These are phyloP conservation scores for Fusarium illudens DNA, from an alignment of 2,329 filamentous ascomycete genomes.

Conservation along the genomic window DNA sequence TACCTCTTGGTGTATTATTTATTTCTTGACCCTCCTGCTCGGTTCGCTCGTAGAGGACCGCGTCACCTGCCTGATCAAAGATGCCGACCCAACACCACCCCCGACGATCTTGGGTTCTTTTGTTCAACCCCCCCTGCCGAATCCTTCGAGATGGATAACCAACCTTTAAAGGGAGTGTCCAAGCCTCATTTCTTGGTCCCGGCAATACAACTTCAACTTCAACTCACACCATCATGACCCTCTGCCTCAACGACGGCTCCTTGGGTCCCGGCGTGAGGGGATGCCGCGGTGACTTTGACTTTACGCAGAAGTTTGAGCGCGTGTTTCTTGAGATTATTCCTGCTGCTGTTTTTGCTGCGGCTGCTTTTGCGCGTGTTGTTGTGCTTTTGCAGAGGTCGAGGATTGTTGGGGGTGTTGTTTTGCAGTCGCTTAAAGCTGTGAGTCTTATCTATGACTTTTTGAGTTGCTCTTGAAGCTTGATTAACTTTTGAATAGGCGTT, in stretches of 20 bases:
- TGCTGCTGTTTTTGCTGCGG: constrained; percentile 49
- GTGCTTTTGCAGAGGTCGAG: constrained; percentile 44
- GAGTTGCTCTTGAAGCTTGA: background rate
- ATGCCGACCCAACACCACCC: background rate
- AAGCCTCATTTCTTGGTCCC: background rate
- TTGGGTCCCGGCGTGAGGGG: constrained; percentile 56
- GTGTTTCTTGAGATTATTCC: constrained; percentile 57
- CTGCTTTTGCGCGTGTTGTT: constrained; percentile 46
- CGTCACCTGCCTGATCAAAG: background rate
- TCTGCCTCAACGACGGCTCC: constrained; percentile 49
- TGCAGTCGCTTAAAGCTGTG: constrained; percentile 47
- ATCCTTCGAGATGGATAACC: background rate
- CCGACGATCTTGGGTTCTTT: too few relatives aligned
- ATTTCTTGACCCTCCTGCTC: too few relatives aligned
- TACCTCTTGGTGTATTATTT: too few relatives aligned
- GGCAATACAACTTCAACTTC: background rate
- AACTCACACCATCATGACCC: constrained; percentile 29
- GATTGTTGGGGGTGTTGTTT: constrained; percentile 47
- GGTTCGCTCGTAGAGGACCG: background rate
- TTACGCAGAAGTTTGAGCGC: constrained; percentile 59
- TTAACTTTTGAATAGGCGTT: constrained; percentile 30
- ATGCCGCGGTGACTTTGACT: constrained; percentile 60
- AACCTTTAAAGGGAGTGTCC: background rate
- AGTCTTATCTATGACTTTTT: constrained; percentile 3
- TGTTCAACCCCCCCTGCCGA: background rate